Percentiles rank a stretch among this genome's conserved stretches.
phyloP scores from a whole-genome alignment of 2,329 filamentous ascomycete species.

The Aspergillus fructus region DNA sequence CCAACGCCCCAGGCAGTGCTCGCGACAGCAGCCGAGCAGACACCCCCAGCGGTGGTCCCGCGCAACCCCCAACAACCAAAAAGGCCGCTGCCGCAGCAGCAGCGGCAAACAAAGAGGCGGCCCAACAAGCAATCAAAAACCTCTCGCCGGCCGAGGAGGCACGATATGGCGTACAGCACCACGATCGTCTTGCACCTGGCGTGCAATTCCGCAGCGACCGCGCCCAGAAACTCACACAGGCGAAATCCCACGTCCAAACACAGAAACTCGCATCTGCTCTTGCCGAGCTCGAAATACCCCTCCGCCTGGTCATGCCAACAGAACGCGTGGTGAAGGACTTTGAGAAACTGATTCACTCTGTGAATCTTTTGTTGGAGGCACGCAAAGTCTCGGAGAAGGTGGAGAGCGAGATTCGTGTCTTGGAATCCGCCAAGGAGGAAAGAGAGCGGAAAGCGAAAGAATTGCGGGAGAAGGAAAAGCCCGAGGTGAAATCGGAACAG shows the following conservation, averaged over 20 bases:
- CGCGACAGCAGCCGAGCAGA: slow-evolving; percentile 39
- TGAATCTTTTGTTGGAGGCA: slow-evolving; percentile 49
- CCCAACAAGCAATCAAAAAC: slow-evolving; percentile 62
- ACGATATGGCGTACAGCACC: slow-evolving; percentile 79
- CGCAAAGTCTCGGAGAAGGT: slow-evolving; percentile 50
- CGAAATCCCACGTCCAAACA: slow-evolving; percentile 51
- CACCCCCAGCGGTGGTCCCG: slow-evolving; percentile 31
- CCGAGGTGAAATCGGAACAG: slow-evolving; percentile 36
- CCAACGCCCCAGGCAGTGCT: slow-evolving; percentile 35
- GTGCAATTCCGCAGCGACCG: slow-evolving; percentile 79
- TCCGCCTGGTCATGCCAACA: slow-evolving; percentile 50
- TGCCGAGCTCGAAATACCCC: slow-evolving; percentile 48
- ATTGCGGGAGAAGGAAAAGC: slow-evolving; percentile 27
- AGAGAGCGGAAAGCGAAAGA: slow-evolving; percentile 37
- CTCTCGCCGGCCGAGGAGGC: slow-evolving; percentile 73
- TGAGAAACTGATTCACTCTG: slow-evolving; percentile 48
- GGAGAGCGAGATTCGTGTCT: slow-evolving; percentile 48
- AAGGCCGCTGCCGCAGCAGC: slow-evolving; percentile 43
- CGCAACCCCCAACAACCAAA: slow-evolving; percentile 32
- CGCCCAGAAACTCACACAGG: slow-evolving; percentile 50
- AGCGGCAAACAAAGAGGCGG: slow-evolving; percentile 23
- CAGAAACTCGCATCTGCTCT: slow-evolving; percentile 49
- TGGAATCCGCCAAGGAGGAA: slow-evolving; percentile 44
- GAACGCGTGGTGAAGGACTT: slow-evolving; percentile 51
- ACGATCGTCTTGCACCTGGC: slow-evolving; percentile 81